A percentile compares a stretch with the other conserved stretches of the same genome.
Evolutionary conservation across 495 filamentous ascomycete genomes (phyloP).

Genomic region (Rhypophila decipiens): DNA sequence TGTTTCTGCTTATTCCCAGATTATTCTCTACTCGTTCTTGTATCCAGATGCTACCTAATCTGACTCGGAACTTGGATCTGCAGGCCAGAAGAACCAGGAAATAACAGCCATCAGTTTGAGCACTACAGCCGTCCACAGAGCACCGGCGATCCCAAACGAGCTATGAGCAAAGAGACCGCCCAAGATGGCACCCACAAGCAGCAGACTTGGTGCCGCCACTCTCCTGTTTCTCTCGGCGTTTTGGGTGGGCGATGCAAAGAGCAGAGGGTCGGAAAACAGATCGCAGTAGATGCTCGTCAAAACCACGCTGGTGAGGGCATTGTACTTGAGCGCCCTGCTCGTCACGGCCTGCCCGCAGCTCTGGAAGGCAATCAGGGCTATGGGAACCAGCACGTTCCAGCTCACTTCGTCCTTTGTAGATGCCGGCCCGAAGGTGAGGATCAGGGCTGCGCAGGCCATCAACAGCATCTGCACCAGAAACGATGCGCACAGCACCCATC

Average conservation of each 20-base stretch:
- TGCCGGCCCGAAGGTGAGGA: constrained; percentile 43
- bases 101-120: constrained; percentile 48
- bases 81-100: constrained; percentile 54
- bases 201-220: constrained; percentile 46
- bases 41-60: background rate
- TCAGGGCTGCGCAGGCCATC: constrained; percentile 49
- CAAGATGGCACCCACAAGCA: constrained; percentile 52
- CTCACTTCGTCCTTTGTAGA: constrained; percentile 23
- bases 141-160: constrained; percentile 50
- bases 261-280: constrained; percentile 54
- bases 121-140: constrained; percentile 55
- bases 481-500: constrained; percentile 58
- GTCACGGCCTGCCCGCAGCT: constrained; percentile 64
- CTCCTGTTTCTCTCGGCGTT: constrained; percentile 56
- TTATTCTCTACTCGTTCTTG: too few relatives aligned
- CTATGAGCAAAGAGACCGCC: constrained; percentile 56
- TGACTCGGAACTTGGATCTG: constrained; percentile 1
- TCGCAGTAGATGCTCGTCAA: constrained; percentile 69
- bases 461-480: constrained; percentile 49
- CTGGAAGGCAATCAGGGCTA: constrained; percentile 63
- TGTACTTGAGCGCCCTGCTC: constrained; percentile 57
- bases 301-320: constrained; percentile 60
- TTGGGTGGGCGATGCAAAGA: constrained; percentile 37
- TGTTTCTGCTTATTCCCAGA: too few relatives aligned
- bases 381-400: constrained; percentile 55